phyloP scores from a whole-genome alignment of 2,329 filamentous ascomycete species.

The Celoporthe dispersa region DNA sequence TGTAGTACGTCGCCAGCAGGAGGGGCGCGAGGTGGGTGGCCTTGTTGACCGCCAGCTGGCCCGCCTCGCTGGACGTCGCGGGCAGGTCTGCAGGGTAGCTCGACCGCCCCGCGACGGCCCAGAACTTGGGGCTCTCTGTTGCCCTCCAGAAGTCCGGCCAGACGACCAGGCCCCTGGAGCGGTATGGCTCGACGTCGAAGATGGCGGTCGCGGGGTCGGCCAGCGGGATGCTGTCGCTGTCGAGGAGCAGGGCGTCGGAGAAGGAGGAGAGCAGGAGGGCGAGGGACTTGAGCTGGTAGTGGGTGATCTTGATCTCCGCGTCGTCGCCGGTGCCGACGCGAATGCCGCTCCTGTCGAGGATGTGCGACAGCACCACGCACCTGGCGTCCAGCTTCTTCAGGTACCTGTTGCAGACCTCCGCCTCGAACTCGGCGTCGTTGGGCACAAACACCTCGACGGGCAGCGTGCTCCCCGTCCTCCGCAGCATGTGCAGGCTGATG shows the following conservation, averaged over 20 bases:
- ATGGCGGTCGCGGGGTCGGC: conserved; percentile 42
- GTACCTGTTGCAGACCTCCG: conserved; percentile 38
- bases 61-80: conserved; percentile 43
- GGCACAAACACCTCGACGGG: conserved; percentile 49
- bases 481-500: conserved; percentile 55
- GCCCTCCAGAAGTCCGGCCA: conserved; percentile 61
- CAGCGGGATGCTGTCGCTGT: conserved; percentile 59
- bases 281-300: conserved; percentile 60
- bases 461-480: conserved; percentile 52
- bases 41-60: conserved; percentile 54
- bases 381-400: conserved; percentile 38
- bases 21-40: conserved; percentile 49
- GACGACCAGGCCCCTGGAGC: conserved; percentile 54
- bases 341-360: conserved; percentile 39
- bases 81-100: conserved; percentile 37
- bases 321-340: conserved; percentile 21
- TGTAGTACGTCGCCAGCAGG: conserved; percentile 58
- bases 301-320: conserved; percentile 25
- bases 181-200: conserved; percentile 56
- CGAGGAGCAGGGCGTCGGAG: conserved; percentile 62
- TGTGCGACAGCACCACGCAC: conserved; percentile 40
- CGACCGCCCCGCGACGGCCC: conserved; percentile 45
- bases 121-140: conserved; percentile 48
- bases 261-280: conserved; percentile 63
- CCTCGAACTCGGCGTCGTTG: conserved; percentile 37